Conservation (phyloP, 108 stramenopile genomes). For the Skeletonema menzelii region DNA sequence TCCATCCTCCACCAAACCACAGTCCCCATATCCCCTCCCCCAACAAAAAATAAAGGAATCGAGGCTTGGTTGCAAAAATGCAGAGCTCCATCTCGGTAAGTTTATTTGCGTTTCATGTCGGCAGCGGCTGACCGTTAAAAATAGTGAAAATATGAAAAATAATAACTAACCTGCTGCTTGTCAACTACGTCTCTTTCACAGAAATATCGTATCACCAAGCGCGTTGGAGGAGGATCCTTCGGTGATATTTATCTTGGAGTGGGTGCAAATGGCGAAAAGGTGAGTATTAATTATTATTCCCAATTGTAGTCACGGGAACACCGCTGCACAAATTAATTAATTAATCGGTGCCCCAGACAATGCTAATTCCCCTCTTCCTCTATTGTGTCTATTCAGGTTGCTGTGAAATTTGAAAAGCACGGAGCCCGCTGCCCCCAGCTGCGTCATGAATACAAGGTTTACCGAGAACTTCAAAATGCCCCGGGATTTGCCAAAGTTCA, state of each 20-base stretch:
- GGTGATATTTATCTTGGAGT: conserved; percentile 98
- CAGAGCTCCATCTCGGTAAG: conserved; percentile 59
- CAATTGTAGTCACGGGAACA: background rate
- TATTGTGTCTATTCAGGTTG: conserved; percentile 60
- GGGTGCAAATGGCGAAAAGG: conserved; percentile 88
- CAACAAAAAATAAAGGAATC: background rate
- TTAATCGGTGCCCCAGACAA: background rate
- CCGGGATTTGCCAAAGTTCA: conserved; percentile 96
- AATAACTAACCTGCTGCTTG: conserved; percentile 6
- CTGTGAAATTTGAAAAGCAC: conserved; percentile 94
- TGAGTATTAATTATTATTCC: conserved; percentile 12
- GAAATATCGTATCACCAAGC: conserved; percentile 98
- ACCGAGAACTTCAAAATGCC: conserved; percentile 97
- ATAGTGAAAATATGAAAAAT: background rate
- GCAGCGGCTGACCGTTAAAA: background rate
- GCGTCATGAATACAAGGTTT: conserved; percentile 99
- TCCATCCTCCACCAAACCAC: background rate
- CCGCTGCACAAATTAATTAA: background rate
- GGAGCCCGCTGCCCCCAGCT: conserved; percentile 95
- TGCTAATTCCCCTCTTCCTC: background rate
- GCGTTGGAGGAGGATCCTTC: conserved; percentile 99
- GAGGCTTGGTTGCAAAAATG: conserved; percentile 24
- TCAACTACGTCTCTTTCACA: conserved; percentile 21
- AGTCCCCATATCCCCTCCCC: background rate
- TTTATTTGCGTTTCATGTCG: conserved; percentile 13